phyloP scores from a whole-genome alignment of 2,329 filamentous ascomycete genomes.

The Stemphylium beticola region DNA sequence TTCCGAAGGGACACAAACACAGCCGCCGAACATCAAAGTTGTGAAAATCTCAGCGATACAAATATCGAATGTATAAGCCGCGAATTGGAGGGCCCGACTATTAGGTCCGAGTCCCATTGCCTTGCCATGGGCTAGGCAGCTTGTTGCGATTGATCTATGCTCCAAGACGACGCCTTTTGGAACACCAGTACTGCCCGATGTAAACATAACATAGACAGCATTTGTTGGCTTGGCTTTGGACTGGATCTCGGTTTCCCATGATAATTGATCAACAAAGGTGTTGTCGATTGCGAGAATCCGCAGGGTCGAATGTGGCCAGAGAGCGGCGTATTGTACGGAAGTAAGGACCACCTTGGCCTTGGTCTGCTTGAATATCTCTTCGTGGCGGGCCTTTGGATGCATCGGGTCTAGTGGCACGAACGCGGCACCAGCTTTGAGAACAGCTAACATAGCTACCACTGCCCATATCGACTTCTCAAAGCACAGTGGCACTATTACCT shows the following conservation, averaged over 20 bases:
- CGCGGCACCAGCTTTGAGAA: constrained; percentile 51
- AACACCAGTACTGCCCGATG: constrained; percentile 48
- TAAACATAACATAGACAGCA: constrained; percentile 61
- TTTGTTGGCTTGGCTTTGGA: neutral
- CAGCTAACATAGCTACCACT: constrained; percentile 48
- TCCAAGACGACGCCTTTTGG: constrained; percentile 66
- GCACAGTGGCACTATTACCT: constrained; percentile 15
- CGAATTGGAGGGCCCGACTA: constrained; percentile 4
- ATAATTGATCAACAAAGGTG: neutral
- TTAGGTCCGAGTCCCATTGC: neutral
- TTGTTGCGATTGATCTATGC: constrained; percentile 58
- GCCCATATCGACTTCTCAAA: constrained; percentile 28
- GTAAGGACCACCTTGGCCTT: neutral
- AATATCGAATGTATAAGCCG: constrained; percentile 49
- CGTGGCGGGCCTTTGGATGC: constrained; percentile 29
- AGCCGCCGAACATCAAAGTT: constrained; percentile 61
- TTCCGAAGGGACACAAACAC: constrained; percentile 40
- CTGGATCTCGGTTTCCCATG: neutral
- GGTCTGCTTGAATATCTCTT: constrained; percentile 36
- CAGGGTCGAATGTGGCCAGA: neutral
- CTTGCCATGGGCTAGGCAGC: neutral
- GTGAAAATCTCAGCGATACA: constrained; percentile 62
- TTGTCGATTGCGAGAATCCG: neutral
- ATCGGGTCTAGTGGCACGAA: constrained; percentile 36
- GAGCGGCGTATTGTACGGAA: neutral